Percentiles rank a stretch among this genome's conserved stretches.
phyloP scores from a whole-genome alignment of 768 basidiomycete genomes.

The Solioccasus polychromus region DNA sequence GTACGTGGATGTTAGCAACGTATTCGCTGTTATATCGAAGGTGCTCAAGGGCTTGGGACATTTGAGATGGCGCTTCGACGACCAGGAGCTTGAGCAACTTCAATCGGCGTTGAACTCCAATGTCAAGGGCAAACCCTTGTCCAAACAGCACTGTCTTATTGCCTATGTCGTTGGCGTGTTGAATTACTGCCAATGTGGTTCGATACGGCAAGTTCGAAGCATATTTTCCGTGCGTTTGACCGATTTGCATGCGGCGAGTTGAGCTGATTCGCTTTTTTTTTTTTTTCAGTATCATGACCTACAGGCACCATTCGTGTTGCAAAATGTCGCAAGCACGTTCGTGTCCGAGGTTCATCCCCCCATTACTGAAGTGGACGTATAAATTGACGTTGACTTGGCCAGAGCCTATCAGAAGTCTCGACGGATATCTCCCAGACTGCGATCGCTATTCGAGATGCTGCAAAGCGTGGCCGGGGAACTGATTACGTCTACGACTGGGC shows the following conservation, averaged over 20 bases:
- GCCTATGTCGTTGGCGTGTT: conserved; percentile 26
- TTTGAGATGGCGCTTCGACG: conserved; percentile 7
- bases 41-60: not conserved
- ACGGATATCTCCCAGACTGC: too few species aligned
- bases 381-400: not conserved
- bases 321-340: too few species aligned
- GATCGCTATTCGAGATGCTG: too few species aligned
- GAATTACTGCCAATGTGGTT: conserved; percentile 6
- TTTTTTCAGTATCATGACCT: too few species aligned
- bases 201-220: conserved; percentile 21
- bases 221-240: conserved; percentile 25
- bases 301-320: too few species aligned
- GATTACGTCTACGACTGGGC: too few species aligned
- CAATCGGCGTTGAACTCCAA: conserved; percentile 1
- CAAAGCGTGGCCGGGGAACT: too few species aligned
- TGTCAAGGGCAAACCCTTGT: not conserved
- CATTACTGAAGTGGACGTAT: too few species aligned
- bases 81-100: conserved; percentile 6
- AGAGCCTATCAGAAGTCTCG: too few species aligned
- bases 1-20: conserved; percentile 9
- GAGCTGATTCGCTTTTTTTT: too few species aligned
- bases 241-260: too few species aligned
- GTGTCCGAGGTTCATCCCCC: too few species aligned
- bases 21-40: conserved; percentile 8
- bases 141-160: conserved; percentile 29